Evolutionary conservation across 371 early-diverging fungal species (phyloP).

Genomic region (Apophysomyces variabilis): DNA sequence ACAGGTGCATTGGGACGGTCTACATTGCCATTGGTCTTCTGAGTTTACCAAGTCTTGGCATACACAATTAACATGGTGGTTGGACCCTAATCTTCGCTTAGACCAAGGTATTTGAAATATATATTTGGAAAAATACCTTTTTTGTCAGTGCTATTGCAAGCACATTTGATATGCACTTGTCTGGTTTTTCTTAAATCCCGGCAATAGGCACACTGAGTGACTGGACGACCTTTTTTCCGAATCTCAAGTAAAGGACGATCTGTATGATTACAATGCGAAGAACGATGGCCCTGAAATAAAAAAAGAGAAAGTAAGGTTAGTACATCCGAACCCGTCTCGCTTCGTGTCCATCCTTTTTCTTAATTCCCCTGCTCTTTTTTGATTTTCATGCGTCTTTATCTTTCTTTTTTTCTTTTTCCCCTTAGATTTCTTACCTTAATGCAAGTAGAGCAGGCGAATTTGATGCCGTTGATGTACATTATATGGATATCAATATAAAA

Average conservation of each 20-base stretch:
- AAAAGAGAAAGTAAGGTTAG: constrained; percentile 10
- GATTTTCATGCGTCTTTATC: not conserved
- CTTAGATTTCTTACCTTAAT: constrained; percentile 35
- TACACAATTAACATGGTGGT: not conserved
- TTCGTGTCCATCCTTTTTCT: not conserved
- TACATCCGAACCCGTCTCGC: constrained; percentile 13
- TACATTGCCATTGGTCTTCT: constrained; percentile 10
- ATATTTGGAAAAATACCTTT: constrained; percentile 20
- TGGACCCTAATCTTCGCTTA: not conserved
- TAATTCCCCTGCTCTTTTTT: not conserved
- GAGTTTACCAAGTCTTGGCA: constrained; percentile 12
- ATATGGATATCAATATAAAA: not conserved
- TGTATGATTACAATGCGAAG: constrained; percentile 63
- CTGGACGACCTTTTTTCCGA: constrained; percentile 80
- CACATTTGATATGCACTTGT: constrained; percentile 79
- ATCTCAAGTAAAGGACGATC: constrained; percentile 74
- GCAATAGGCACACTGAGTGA: constrained; percentile 79
- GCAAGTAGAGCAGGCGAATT: constrained; percentile 44
- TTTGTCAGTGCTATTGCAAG: constrained; percentile 55
- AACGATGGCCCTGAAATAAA: constrained; percentile 63
- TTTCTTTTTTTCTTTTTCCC: not conserved
- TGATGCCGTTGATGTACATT: constrained; percentile 45
- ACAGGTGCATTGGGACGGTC: constrained; percentile 9
- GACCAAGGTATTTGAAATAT: no score
- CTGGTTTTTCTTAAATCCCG: constrained; percentile 76